These are phyloP conservation scores for Edaphochlamys debaryana DNA, from an alignment of 139 green algal species.

Conservation along the genomic window DNA sequence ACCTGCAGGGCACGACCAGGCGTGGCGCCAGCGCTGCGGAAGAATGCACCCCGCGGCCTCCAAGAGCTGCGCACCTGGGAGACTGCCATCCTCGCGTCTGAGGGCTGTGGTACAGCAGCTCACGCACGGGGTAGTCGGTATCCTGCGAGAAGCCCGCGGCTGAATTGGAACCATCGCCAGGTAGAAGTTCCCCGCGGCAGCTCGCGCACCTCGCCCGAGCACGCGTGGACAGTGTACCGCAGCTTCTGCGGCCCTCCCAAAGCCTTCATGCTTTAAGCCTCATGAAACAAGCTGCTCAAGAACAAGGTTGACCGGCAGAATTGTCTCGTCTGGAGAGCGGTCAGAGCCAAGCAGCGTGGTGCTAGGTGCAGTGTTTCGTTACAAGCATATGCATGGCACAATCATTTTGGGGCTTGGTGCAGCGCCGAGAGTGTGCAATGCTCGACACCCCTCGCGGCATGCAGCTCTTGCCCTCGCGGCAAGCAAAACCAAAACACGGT, in stretches of 20 bases:
- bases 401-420: no score
- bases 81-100: constrained; percentile 88
- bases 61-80: constrained; percentile 61
- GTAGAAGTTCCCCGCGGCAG: not conserved
- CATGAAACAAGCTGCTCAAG: not conserved
- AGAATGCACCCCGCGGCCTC: not conserved
- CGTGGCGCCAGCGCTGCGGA: no score
- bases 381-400: not conserved
- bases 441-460: no score
- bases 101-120: constrained; percentile 82
- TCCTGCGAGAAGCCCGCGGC: constrained; percentile 62
- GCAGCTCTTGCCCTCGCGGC: no score
- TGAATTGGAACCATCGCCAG: not conserved
- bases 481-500: no score
- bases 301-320: not conserved
- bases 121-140: constrained; percentile 78
- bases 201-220: constrained; percentile 58
- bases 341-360: no score
- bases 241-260: constrained; percentile 63
- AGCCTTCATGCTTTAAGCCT: constrained; percentile 55
- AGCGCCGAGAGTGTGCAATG: no score
- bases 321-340: no score
- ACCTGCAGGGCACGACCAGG: constrained; percentile 54
- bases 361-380: no score
- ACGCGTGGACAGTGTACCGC: constrained; percentile 62